Conservation (phyloP, 345 rosid species). For the Laguncularia racemosa region DNA sequence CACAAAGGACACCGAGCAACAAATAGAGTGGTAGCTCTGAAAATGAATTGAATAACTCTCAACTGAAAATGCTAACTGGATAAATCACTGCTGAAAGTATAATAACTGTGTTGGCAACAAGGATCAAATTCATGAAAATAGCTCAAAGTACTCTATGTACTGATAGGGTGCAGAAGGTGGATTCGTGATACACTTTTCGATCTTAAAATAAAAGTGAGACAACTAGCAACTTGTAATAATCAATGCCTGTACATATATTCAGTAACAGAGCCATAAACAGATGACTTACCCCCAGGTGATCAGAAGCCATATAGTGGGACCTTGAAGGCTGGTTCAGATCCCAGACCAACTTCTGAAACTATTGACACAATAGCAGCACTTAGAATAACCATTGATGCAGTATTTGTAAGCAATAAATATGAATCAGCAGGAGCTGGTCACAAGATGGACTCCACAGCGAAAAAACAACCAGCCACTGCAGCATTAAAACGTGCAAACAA, state of each 20-base stretch:
- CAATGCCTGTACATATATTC: too few species aligned
- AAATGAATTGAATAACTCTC: constrained; percentile 16
- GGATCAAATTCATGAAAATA: too few species aligned
- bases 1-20: constrained; percentile 70
- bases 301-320: constrained; percentile 91
- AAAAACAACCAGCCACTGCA: constrained; percentile 96
- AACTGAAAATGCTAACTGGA: neutral
- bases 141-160: too few species aligned
- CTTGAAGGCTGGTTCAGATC: constrained; percentile 83
- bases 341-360: constrained; percentile 80
- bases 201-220: too few species aligned
- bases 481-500: constrained; percentile 72
- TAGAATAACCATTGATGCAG: constrained; percentile 87
- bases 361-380: constrained; percentile 86
- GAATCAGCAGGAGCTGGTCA: constrained; percentile 72
- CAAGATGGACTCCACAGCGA: constrained; percentile 85
- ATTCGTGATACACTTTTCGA: too few species aligned
- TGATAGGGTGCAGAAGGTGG: too few species aligned
- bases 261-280: too few species aligned
- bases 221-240: too few species aligned
- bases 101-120: too few species aligned
- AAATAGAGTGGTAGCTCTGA: constrained; percentile 91
- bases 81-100: too few species aligned
- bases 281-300: constrained; percentile 63
- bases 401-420: constrained; percentile 55